Percentiles rank a stretch among this genome's conserved stretches.
Conservation (phyloP, 2,329 filamentous ascomycete genomes). For the Penicillium aurantiogriseum region DNA sequence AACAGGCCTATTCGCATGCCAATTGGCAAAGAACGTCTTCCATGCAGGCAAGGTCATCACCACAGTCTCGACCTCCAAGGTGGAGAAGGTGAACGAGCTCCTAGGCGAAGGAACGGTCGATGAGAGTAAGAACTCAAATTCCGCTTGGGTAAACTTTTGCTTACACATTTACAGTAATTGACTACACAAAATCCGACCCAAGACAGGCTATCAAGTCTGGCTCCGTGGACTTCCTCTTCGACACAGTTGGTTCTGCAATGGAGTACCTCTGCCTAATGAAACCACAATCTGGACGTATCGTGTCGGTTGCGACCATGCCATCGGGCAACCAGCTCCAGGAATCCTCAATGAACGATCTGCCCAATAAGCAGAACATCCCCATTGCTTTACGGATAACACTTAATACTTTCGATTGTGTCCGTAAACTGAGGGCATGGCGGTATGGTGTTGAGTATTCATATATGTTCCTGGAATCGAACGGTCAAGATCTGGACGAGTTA, state of each 20-base stretch:
- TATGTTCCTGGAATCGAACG: conserved; percentile 44
- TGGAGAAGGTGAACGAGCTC: conserved; percentile 46
- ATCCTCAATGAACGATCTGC: conserved; percentile 28
- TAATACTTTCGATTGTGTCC: conserved; percentile 38
- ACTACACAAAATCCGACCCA: conserved; percentile 50
- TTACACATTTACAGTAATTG: conserved; percentile 40
- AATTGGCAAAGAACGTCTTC: conserved; percentile 54
- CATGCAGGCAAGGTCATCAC: conserved; percentile 50
- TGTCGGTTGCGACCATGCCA: conserved; percentile 39
- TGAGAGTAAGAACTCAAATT: conserved; percentile 30
- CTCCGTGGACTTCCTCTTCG: conserved; percentile 53
- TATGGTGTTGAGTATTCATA: conserved; percentile 49
- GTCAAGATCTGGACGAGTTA: conserved; percentile 46
- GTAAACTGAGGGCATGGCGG: conserved; percentile 45
- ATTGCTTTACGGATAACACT: conserved; percentile 24
- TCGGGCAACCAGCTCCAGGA: conserved; percentile 39
- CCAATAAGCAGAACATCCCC: conserved; percentile 28
- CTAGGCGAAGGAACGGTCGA: conserved; percentile 49
- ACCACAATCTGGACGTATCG: conserved; percentile 35
- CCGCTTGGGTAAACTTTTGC: neutral
- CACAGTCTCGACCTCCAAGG: conserved; percentile 54
- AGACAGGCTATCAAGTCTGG: conserved; percentile 39
- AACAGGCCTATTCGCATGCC: conserved; percentile 48
- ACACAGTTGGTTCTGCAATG: conserved; percentile 48
- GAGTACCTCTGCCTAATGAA: conserved; percentile 46